Percentiles rank a stretch among this genome's conserved stretches.
These are phyloP conservation scores for Medicago lupulina DNA, from an alignment of 306 rosid species.

Conservation along the genomic window DNA sequence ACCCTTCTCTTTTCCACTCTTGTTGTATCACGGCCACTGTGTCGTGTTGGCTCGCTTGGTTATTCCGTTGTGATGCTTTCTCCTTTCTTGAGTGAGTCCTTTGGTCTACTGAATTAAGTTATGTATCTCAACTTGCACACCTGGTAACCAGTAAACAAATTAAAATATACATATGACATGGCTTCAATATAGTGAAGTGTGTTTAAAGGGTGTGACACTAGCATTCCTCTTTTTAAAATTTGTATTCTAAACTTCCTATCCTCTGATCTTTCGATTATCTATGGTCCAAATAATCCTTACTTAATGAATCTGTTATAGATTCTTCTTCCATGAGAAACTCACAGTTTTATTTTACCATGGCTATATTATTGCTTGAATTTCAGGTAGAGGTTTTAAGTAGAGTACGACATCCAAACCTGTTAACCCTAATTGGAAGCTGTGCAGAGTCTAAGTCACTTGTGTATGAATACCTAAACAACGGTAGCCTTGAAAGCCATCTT, in stretches of 20 bases:
- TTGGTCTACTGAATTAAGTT: too few species aligned
- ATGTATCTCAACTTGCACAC: too few species aligned
- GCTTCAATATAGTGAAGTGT: background rate
- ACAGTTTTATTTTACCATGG: slow-evolving; percentile 28
- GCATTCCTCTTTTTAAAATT: background rate
- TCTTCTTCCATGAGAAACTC: slow-evolving; percentile 28
- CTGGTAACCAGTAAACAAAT: too few species aligned
- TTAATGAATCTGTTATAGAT: slow-evolving; percentile 26
- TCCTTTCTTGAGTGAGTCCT: too few species aligned
- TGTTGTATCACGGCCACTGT: too few species aligned
- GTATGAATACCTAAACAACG: slow-evolving; percentile 77
- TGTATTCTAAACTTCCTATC: slow-evolving; percentile 15
- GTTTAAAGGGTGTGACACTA: too few species aligned
- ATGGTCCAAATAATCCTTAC: slow-evolving; percentile 20
- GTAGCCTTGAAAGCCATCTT: slow-evolving; percentile 83
- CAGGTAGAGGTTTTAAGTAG: slow-evolving; percentile 91
- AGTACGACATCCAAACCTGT: slow-evolving; percentile 82
- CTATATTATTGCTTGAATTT: slow-evolving; percentile 47
- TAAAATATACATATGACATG: too few species aligned
- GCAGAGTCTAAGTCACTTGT: slow-evolving; percentile 82
- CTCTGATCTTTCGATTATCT: slow-evolving; percentile 13
- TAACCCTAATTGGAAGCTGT: slow-evolving; percentile 76
- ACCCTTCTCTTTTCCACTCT: too few species aligned
- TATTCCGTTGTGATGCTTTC: too few species aligned
- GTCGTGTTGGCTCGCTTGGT: too few species aligned